phyloP scores from a whole-genome alignment of 176 grass and related monocot species.

The Zoysia pacifica region DNA sequence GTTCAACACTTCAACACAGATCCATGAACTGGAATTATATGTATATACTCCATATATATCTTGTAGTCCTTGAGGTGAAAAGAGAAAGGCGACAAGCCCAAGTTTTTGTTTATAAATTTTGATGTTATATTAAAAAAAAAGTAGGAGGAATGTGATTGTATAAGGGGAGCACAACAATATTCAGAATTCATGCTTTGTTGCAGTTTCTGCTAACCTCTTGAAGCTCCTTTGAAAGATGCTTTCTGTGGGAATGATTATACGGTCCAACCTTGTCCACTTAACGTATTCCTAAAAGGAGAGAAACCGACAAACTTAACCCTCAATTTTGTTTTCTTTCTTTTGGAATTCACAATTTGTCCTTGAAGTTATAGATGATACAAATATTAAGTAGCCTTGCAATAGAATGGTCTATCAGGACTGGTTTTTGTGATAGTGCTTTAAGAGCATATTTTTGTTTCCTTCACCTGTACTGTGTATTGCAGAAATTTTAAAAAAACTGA shows the following conservation, averaged over 20 bases:
- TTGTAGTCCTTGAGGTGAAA: neutral
- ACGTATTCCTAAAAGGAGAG: too few relatives aligned
- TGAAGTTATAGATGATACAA: neutral
- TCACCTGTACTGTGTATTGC: neutral
- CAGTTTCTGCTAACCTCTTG: constrained; percentile 3
- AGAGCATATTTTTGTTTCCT: neutral
- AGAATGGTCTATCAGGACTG: constrained; percentile 15
- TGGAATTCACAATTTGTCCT: constrained; percentile 13
- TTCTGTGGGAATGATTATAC: constrained; percentile 5
- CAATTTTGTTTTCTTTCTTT: neutral
- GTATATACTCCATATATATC: neutral
- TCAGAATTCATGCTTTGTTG: neutral
- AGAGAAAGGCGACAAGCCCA: neutral
- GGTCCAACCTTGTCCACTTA: neutral
- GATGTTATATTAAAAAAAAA: neutral
- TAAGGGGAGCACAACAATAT: neutral
- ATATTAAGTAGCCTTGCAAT: neutral
- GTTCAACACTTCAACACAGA: neutral
- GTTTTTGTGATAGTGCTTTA: neutral
- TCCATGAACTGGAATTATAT: neutral
- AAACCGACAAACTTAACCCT: neutral
- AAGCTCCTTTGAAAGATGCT: constrained; percentile 3
- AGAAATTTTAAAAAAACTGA: constrained; percentile 20
- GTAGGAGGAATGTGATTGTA: neutral
- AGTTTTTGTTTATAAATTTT: neutral